Conservation (phyloP, 1,284 basidiomycete species). For the Taiwanofungus camphoratus region DNA sequence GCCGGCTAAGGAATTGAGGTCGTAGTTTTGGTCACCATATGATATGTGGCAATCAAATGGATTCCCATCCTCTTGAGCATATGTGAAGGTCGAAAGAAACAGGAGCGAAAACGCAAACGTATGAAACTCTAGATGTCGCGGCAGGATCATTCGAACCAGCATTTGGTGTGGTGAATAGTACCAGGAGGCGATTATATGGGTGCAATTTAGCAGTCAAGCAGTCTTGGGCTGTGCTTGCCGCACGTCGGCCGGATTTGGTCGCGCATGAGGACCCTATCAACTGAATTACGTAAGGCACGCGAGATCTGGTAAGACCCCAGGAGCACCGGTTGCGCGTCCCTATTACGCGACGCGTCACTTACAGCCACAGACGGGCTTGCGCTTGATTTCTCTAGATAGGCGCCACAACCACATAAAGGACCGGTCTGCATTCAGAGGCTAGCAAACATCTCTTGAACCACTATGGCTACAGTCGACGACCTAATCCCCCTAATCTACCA, state of each 20-base stretch:
- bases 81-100: slow-evolving; percentile 30
- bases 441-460: neutral
- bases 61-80: slow-evolving; percentile 32
- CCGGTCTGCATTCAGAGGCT: neutral
- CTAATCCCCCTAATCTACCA: slow-evolving; percentile 64
- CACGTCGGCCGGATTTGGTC: slow-evolving; percentile 1
- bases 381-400: too few species aligned
- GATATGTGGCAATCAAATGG: slow-evolving; percentile 51
- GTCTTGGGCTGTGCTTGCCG: too few species aligned
- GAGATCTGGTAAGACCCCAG: slow-evolving; percentile 19
- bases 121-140: neutral
- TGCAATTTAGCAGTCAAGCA: too few species aligned
- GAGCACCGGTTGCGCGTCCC: slow-evolving; percentile 19
- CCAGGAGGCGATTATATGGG: neutral
- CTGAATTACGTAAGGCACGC: slow-evolving; percentile 33
- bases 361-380: neutral
- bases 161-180: too few species aligned
- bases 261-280: slow-evolving; percentile 9
- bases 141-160: slow-evolving; percentile 1
- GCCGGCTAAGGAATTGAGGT: slow-evolving; percentile 50
- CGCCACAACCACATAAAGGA: slow-evolving; percentile 3
- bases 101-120: slow-evolving; percentile 3
- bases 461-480: slow-evolving; percentile 53
- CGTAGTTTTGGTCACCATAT: slow-evolving; percentile 44
- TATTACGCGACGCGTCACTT: slow-evolving; percentile 24